These are phyloP conservation scores for Apiospora aurea DNA, from an alignment of 2,329 filamentous ascomycete species.

Conservation along the genomic window DNA sequence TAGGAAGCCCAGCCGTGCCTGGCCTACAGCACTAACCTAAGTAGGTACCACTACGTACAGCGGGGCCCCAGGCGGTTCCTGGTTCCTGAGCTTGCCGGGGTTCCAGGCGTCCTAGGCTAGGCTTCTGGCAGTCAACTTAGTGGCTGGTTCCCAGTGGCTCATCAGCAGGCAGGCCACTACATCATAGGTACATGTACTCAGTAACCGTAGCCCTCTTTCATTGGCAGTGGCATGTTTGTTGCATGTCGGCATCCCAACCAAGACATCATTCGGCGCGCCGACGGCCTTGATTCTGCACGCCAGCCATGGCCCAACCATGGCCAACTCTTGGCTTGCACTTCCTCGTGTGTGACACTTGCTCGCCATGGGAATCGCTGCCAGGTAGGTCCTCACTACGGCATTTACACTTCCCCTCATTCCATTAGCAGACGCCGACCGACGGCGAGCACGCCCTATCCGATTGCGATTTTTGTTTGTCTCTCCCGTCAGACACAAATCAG, in stretches of 20 bases:
- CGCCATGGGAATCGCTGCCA: neutral
- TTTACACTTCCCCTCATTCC: too few relatives aligned
- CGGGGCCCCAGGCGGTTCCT: too few relatives aligned
- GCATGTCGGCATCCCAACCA: conserved; percentile 6
- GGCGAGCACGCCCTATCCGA: neutral
- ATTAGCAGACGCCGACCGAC: neutral
- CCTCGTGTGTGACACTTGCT: neutral
- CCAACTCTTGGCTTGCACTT: neutral
- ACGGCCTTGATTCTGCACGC: conserved; percentile 7
- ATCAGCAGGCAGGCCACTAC: neutral
- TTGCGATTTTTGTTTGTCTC: neutral
- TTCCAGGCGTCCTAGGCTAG: neutral
- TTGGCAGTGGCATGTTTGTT: neutral
- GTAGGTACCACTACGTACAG: neutral
- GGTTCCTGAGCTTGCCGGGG: neutral
- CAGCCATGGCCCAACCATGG: neutral
- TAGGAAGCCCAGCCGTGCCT: neutral
- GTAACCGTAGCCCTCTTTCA: neutral
- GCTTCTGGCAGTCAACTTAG: neutral
- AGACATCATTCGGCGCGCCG: neutral
- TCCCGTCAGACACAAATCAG: neutral
- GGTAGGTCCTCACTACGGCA: neutral
- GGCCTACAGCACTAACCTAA: too few relatives aligned
- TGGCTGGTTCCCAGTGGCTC: conserved; percentile 3
- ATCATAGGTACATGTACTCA: too few relatives aligned